These are phyloP conservation scores for Fusarium pilosicola DNA, from an alignment of 2,329 filamentous ascomycete species.

Conservation along the genomic window DNA sequence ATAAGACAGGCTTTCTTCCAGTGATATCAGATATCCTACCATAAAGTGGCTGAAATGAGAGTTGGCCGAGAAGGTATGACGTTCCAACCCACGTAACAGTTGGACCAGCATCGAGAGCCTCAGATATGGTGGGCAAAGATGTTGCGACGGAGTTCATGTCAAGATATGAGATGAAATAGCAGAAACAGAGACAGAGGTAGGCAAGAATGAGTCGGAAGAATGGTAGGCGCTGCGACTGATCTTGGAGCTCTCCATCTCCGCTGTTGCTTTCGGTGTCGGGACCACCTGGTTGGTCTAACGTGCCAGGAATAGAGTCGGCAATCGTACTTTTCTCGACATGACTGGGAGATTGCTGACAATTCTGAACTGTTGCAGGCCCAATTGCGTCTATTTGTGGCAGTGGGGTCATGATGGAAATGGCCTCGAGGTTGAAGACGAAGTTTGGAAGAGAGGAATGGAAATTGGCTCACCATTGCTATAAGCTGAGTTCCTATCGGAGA, in stretches of 20 bases:
- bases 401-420: background rate
- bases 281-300: accelerated
- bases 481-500: accelerated
- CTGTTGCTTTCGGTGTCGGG: accelerated
- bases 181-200: background rate
- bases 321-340: accelerated
- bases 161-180: conserved; percentile 43
- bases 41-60: conserved; percentile 50
- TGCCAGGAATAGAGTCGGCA: accelerated
- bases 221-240: background rate
- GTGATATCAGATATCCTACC: conserved; percentile 51
- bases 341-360: accelerated
- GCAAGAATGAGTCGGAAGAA: background rate
- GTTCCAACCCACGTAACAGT: conserved; percentile 51
- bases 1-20: conserved; percentile 48
- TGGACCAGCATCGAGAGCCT: conserved; percentile 45
- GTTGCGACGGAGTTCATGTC: conserved; percentile 51
- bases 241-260: background rate
- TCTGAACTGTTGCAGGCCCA: accelerated
- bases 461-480: background rate
- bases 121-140: conserved; percentile 51
- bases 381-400: accelerated
- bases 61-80: conserved; percentile 52
- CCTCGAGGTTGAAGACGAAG: accelerated
- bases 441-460: background rate